phyloP scores from a whole-genome alignment of 176 grass and related monocot species.

The Saccharum spontaneum region DNA sequence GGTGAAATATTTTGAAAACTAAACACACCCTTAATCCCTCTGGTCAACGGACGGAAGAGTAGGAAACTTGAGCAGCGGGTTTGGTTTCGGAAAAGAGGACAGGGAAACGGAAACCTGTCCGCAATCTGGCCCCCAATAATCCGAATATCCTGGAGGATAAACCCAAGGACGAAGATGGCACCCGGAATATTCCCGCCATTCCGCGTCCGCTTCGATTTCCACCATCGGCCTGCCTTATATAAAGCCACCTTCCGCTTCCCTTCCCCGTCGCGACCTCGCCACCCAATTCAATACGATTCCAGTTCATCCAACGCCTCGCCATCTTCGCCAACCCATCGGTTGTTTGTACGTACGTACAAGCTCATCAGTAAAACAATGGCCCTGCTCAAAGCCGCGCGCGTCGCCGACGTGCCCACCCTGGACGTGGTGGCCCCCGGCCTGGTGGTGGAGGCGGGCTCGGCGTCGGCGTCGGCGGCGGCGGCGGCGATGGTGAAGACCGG shows the following conservation, averaged over 20 bases:
- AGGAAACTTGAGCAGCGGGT: no score
- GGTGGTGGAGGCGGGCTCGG: not conserved
- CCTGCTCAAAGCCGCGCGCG: constrained; percentile 70
- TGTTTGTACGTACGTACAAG: no score
- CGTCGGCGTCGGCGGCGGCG: not conserved
- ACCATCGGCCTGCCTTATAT: not conserved
- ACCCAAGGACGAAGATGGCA: constrained; percentile 13
- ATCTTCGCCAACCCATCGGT: not conserved
- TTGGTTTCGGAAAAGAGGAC: not conserved
- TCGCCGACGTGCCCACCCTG: constrained; percentile 59
- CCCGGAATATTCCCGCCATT: constrained; percentile 42
- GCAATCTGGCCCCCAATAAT: no score
- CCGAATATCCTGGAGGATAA: constrained; percentile 52
- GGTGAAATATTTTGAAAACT: no score
- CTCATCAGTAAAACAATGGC: constrained; percentile 41
- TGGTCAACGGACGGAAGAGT: no score
- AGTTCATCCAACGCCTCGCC: not conserved
- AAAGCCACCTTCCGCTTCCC: not conserved
- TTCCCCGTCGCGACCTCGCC: not conserved
- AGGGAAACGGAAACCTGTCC: constrained; percentile 11
- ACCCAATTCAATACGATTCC: not conserved
- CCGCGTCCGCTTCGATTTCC: constrained; percentile 2
- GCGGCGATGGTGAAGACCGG: not conserved
- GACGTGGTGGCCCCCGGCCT: constrained; percentile 51
- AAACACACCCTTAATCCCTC: no score